Conservation (phyloP, 2,329 filamentous ascomycete genomes). For the Dactylonectria macrodidyma region DNA sequence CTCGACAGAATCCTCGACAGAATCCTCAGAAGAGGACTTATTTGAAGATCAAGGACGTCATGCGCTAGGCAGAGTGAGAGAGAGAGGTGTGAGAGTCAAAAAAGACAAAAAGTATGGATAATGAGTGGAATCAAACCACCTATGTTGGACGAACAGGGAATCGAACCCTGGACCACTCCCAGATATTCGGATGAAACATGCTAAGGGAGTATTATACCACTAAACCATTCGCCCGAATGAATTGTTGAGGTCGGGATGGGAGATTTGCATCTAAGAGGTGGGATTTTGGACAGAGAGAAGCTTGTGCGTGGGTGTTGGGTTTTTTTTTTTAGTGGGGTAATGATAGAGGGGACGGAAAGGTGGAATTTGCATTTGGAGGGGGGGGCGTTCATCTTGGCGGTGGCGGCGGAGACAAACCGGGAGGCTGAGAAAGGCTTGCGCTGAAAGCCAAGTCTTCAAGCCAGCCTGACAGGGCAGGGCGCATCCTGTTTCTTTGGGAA, state of each 20-base stretch:
- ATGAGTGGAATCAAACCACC: slow-evolving; percentile 43
- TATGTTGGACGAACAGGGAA: slow-evolving; percentile 51
- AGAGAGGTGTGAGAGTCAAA: neutral
- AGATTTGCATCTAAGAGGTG: slow-evolving; percentile 23
- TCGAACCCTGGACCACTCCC: slow-evolving; percentile 54
- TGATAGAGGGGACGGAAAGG: neutral
- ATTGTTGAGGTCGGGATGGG: neutral
- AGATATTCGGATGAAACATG: slow-evolving; percentile 45
- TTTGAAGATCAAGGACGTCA: too few relatives aligned
- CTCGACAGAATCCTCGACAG: too few relatives aligned
- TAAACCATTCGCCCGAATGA: slow-evolving; percentile 51
- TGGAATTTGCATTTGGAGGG: neutral
- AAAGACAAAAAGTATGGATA: slow-evolving; percentile 35
- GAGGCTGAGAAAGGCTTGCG: neutral
- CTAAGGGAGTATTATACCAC: slow-evolving; percentile 55
- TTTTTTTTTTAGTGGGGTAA: slow-evolving; percentile 6
- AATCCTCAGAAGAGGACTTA: too few relatives aligned
- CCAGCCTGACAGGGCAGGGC: neutral
- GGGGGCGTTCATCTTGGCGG: slow-evolving; percentile 1
- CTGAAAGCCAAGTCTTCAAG: neutral
- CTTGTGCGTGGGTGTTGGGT: neutral
- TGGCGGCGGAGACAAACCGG: slow-evolving; percentile 2
- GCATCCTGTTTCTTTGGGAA: neutral
- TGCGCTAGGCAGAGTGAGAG: too few relatives aligned
- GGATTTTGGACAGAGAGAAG: neutral